Conservation (phyloP, 164 flowering plant species). For the grape (Vitis vinifera) region DNA sequence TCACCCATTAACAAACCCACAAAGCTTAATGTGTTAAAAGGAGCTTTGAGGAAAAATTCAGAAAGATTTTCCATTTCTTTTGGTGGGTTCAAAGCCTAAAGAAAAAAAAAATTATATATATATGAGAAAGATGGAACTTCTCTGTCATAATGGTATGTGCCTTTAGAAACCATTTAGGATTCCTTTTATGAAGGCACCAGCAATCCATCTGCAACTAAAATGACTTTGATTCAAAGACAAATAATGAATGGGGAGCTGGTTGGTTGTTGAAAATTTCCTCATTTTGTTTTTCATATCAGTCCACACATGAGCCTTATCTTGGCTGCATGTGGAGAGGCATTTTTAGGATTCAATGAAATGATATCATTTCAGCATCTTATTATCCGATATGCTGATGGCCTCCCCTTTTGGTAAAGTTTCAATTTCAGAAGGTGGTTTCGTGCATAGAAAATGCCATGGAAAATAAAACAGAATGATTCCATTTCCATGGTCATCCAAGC, state of each 20-base stretch:
- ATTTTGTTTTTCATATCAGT: neutral
- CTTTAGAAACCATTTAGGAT: conserved; percentile 30
- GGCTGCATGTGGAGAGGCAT: neutral
- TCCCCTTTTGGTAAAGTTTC: neutral
- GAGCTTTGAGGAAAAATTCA: conserved; percentile 5
- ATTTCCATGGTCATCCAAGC: conserved; percentile 7
- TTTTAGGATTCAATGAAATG: neutral
- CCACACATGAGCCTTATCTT: neutral
- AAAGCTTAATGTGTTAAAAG: conserved; percentile 27
- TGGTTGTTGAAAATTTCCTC: neutral
- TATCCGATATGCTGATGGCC: neutral
- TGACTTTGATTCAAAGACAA: conserved; percentile 27
- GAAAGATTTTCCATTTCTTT: neutral
- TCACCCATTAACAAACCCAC: conserved; percentile 28
- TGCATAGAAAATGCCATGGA: neutral
- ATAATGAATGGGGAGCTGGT: conserved; percentile 15
- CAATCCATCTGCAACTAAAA: conserved; percentile 10
- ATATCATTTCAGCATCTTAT: neutral
- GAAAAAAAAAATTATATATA: no score
- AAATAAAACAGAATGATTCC: neutral
- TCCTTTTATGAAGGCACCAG: conserved; percentile 23
- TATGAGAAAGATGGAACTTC: conserved; percentile 22
- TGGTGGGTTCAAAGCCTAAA: no score
- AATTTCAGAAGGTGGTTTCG: neutral
- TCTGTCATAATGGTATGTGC: conserved; percentile 33